Percentiles rank a stretch among this genome's conserved stretches.
Evolutionary conservation across 129 eudicot species (phyloP).

Genomic region (Centaurea solstitialis): DNA sequence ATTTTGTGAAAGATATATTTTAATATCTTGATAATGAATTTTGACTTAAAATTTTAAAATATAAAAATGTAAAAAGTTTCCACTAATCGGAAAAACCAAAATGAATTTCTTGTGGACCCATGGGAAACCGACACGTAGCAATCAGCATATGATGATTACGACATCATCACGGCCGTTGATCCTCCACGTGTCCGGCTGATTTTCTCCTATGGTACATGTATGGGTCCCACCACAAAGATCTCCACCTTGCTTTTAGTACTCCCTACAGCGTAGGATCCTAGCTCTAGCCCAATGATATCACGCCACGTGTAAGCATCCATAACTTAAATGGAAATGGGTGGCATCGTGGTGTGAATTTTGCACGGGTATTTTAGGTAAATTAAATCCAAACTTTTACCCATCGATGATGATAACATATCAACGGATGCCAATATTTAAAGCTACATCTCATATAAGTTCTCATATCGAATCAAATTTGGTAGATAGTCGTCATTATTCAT

Average conservation of each 20-base stretch:
- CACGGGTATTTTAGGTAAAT: background rate
- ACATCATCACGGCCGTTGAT: background rate
- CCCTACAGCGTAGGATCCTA: constrained; percentile 3
- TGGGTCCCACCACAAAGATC: constrained; percentile 15
- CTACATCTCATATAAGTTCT: background rate
- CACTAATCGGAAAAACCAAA: background rate
- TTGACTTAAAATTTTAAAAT: too few relatives aligned
- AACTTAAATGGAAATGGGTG: background rate
- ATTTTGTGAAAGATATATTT: too few relatives aligned
- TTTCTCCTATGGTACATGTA: background rate
- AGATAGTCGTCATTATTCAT: too few relatives aligned
- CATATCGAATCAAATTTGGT: background rate
- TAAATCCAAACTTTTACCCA: background rate
- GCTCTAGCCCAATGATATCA: background rate
- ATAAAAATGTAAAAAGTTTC: too few relatives aligned
- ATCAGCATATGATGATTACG: background rate
- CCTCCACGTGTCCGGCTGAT: constrained; percentile 20
- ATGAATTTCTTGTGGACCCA: background rate
- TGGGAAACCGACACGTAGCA: constrained; percentile 4
- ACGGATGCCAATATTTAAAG: too few relatives aligned
- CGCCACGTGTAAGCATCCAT: constrained; percentile 4
- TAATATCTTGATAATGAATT: too few relatives aligned
- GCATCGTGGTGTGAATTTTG: background rate
- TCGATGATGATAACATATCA: background rate
- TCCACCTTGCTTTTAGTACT: constrained; percentile 17